Evolutionary conservation across 257 asterid species (phyloP).

Genomic region (Penstemon davidsonii): DNA sequence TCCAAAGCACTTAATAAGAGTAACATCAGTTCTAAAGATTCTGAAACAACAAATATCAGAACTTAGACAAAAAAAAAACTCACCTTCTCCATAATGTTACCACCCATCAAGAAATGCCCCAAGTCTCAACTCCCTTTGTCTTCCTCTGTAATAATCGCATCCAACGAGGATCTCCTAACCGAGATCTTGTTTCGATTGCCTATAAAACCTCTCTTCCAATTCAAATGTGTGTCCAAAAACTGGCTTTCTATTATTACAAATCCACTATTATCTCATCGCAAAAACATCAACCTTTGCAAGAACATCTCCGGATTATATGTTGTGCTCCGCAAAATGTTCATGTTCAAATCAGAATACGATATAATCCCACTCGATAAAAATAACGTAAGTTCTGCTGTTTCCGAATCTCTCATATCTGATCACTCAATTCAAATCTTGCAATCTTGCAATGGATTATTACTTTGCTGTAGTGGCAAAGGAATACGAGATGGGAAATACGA

Average conservation of each 20-base stretch:
- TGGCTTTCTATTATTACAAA: conserved; percentile 38
- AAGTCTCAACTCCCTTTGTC: neutral
- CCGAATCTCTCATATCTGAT: neutral
- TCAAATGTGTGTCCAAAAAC: conserved; percentile 38
- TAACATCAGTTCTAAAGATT: neutral
- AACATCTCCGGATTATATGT: neutral
- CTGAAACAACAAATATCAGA: neutral
- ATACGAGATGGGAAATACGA: too few species aligned
- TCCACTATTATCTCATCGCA: conserved; percentile 25
- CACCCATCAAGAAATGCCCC: conserved; percentile 27
- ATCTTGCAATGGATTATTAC: too few species aligned
- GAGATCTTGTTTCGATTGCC: conserved; percentile 38
- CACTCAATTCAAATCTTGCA: neutral
- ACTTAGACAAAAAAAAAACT: neutral
- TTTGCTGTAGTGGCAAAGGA: too few species aligned
- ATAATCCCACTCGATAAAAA: neutral
- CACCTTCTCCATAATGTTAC: neutral
- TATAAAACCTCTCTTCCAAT: conserved; percentile 31
- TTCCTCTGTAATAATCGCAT: conserved; percentile 23
- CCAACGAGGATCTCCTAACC: conserved; percentile 36
- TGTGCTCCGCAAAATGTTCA: too few species aligned
- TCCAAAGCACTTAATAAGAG: neutral
- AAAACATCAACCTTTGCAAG: neutral
- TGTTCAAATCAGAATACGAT: neutral
- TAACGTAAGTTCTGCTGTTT: neutral